Evolutionary conservation across 1,139 yeast genomes (phyloP).

Genomic region (Saccharomyces hybrid): DNA sequence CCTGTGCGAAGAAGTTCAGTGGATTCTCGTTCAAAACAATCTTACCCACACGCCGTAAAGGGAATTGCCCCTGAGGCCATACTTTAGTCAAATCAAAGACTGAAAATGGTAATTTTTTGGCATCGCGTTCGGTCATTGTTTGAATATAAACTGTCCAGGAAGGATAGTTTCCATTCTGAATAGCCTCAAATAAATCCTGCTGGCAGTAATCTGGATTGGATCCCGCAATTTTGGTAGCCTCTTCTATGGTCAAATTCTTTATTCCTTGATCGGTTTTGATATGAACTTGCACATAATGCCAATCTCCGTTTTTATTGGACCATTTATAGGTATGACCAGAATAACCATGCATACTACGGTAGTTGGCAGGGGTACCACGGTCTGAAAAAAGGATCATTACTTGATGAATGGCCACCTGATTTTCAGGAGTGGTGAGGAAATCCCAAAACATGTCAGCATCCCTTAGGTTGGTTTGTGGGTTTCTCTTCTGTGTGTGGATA

Average conservation of each 20-base stretch:
- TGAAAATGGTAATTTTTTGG: conserved; percentile 52
- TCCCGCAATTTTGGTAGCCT: conserved; percentile 52
- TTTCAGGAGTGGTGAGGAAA: conserved; percentile 45
- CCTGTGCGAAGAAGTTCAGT: conserved; percentile 49
- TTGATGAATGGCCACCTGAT: conserved; percentile 61
- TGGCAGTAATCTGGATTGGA: conserved; percentile 59
- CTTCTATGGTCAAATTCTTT: conserved; percentile 47
- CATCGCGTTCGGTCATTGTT: conserved; percentile 61
- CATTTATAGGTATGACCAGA: conserved; percentile 69
- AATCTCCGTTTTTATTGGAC: conserved; percentile 58
- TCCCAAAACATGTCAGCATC: conserved; percentile 75
- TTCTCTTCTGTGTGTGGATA: conserved; percentile 60
- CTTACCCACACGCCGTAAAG: conserved; percentile 52
- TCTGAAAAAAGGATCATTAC: conserved; percentile 55
- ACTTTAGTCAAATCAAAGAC: conserved; percentile 62
- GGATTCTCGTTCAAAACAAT: conserved; percentile 50
- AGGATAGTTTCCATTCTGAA: conserved; percentile 53
- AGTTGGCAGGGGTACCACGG: conserved; percentile 62
- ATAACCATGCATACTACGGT: conserved; percentile 63
- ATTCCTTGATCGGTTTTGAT: conserved; percentile 54
- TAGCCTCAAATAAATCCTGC: conserved; percentile 55
- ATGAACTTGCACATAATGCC: conserved; percentile 62
- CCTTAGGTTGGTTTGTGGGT: conserved; percentile 76
- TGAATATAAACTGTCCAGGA: conserved; percentile 61
- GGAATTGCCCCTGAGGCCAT: conserved; percentile 54